phyloP scores from a whole-genome alignment of 2,329 filamentous ascomycete species.

The Aspergillus quadrilineatus region DNA sequence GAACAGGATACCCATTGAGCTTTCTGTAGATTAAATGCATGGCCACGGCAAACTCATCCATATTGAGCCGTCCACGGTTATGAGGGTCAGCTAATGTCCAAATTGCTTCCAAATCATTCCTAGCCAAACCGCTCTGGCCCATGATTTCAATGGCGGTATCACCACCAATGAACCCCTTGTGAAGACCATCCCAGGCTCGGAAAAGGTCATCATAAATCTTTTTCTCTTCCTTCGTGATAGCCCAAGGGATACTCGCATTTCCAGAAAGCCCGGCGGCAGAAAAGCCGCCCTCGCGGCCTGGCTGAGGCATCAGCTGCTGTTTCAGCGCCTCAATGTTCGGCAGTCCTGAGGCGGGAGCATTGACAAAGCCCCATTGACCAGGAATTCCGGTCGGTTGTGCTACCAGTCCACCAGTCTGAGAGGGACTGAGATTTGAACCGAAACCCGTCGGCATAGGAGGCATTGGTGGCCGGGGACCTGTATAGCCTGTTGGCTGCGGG shows the following conservation, averaged over 20 bases:
- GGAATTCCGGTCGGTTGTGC: conserved; percentile 92
- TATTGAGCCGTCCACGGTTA: conserved; percentile 89
- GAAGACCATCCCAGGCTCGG: conserved; percentile 92
- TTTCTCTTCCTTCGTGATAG: conserved; percentile 98
- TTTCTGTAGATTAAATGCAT: conserved; percentile 99
- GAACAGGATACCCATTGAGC: conserved; percentile 91
- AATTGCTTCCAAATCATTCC: conserved; percentile 82
- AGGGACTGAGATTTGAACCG: conserved; percentile 61
- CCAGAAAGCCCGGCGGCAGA: conserved; percentile 85
- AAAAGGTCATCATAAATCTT: conserved; percentile 94
- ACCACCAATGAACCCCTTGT: conserved; percentile 87
- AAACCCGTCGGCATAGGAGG: conserved; percentile 77
- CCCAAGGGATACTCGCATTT: conserved; percentile 96
- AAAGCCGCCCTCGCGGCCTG: conserved; percentile 81
- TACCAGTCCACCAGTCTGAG: conserved; percentile 73
- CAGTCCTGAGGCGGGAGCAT: conserved; percentile 81
- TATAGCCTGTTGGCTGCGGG: conserved; percentile 75
- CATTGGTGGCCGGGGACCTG: conserved; percentile 74
- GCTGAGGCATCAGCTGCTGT: conserved; percentile 95
- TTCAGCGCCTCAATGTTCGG: conserved; percentile 93
- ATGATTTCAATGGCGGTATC: conserved; percentile 96
- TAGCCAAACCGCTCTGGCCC: conserved; percentile 89
- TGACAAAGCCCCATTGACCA: conserved; percentile 98
- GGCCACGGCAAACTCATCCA: conserved; percentile 96
- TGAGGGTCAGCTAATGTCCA: conserved; percentile 94